A percentile compares a stretch with the other conserved stretches of the same genome.
These are phyloP conservation scores for Ochetophila trinervis DNA, from an alignment of 306 rosid species.

Conservation along the genomic window DNA sequence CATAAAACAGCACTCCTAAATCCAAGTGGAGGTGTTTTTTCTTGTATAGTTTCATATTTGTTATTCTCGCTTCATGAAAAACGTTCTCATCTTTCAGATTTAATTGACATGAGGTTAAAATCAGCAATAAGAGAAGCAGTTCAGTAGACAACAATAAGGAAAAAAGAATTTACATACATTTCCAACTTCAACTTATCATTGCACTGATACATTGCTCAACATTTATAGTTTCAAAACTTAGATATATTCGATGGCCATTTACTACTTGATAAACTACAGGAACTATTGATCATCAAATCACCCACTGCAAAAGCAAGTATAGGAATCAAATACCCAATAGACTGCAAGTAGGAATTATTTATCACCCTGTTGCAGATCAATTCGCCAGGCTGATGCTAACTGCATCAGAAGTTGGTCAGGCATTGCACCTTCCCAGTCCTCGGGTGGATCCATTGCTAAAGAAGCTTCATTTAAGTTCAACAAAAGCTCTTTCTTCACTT, in stretches of 20 bases:
- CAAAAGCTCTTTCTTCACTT: slow-evolving; percentile 70
- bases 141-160: not conserved
- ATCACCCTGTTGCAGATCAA: slow-evolving; percentile 68
- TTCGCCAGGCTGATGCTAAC: slow-evolving; percentile 87
- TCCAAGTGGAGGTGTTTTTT: no score
- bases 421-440: slow-evolving; percentile 84
- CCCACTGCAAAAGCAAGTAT: slow-evolving; percentile 3
- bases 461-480: slow-evolving; percentile 85
- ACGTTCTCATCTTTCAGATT: no score
- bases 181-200: not conserved
- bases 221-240: not conserved
- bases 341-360: slow-evolving; percentile 22
- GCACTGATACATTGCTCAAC: not conserved
- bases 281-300: not conserved
- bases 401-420: slow-evolving; percentile 84
- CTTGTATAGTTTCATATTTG: no score
- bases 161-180: slow-evolving; percentile 4
- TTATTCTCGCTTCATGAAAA: no score
- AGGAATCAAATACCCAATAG: not conserved
- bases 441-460: slow-evolving; percentile 55
- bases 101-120: no score
- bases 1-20: no score
- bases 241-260: not conserved
- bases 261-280: slow-evolving; percentile 6
- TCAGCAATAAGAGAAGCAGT: no score